Percentiles rank a stretch among this genome's conserved stretches.
Conservation (phyloP, 2,329 filamentous ascomycete species). For the Diaporthe amygdali region DNA sequence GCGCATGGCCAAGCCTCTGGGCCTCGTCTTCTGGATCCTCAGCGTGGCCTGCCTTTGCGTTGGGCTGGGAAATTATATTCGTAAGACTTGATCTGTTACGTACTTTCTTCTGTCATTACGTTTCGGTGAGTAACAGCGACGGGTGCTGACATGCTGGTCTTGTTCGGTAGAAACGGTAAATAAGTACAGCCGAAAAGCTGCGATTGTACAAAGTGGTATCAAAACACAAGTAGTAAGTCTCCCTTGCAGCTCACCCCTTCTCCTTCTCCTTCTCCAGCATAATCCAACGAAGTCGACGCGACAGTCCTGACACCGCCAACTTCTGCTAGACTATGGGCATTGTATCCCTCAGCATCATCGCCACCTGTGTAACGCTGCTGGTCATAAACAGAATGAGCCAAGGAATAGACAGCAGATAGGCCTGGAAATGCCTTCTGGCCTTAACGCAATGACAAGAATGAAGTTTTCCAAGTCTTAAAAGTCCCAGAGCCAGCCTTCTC, state of each 20-base stretch:
- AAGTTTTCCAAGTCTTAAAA: not conserved
- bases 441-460: not conserved
- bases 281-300: not conserved
- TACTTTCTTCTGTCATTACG: not conserved
- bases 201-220: constrained; percentile 92
- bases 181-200: constrained; percentile 78
- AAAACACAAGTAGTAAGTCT: constrained; percentile 79
- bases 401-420: constrained; percentile 25
- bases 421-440: not conserved
- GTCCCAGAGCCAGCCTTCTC: not conserved
- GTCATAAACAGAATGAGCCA: constrained; percentile 49
- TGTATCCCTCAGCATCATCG: constrained; percentile 67
- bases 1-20: constrained; percentile 81
- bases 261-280: not conserved
- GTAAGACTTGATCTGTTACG: constrained; percentile 44
- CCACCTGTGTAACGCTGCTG: constrained; percentile 68
- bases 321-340: constrained; percentile 61
- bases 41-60: constrained; percentile 76
- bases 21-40: constrained; percentile 86
- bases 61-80: constrained; percentile 87
- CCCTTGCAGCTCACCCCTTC: not conserved
- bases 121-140: too few species aligned
- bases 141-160: not conserved
- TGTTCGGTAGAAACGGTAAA: constrained; percentile 65
- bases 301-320: not conserved